phyloP scores from a whole-genome alignment of 495 filamentous ascomycete species.

The Oidiodendron maius region DNA sequence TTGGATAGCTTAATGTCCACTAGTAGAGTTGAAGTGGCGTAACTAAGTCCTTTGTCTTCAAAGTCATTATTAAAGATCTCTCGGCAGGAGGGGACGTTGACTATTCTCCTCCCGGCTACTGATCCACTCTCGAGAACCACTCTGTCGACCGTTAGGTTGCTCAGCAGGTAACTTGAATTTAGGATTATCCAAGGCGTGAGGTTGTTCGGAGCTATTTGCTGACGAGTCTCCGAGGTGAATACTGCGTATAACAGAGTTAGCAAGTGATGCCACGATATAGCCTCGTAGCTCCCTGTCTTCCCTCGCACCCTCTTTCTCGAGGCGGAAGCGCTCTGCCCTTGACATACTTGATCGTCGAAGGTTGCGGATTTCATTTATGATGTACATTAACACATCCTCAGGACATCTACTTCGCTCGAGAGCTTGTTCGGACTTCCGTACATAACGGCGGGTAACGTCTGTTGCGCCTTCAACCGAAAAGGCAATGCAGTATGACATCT shows the following conservation, averaged over 20 bases:
- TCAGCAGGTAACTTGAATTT: constrained; percentile 49
- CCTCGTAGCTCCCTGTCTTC: constrained; percentile 80
- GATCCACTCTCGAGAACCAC: constrained; percentile 59
- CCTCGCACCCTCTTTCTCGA: constrained; percentile 82
- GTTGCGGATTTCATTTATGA: constrained; percentile 82
- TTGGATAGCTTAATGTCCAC: too few relatives aligned
- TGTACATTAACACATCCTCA: constrained; percentile 84
- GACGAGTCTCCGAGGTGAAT: constrained; percentile 14
- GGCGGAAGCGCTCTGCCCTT: constrained; percentile 72
- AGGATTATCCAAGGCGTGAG: constrained; percentile 12
- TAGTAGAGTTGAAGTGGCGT: too few relatives aligned
- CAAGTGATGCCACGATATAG: constrained; percentile 68
- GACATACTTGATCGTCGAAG: constrained; percentile 70
- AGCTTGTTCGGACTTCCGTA: constrained; percentile 73
- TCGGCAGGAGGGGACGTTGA: constrained; percentile 11
- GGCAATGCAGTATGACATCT: constrained; percentile 93
- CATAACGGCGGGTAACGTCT: constrained; percentile 93
- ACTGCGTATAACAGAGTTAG: constrained; percentile 38
- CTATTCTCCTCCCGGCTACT: constrained; percentile 51
- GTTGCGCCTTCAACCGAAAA: constrained; percentile 94
- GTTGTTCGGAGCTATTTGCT: neutral
- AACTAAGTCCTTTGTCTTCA: too few relatives aligned
- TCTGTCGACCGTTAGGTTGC: constrained; percentile 47
- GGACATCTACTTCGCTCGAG: constrained; percentile 65
- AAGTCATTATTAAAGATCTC: too few relatives aligned